Percentiles rank a stretch among this genome's conserved stretches.
phyloP scores from a whole-genome alignment of 2,329 filamentous ascomycete genomes.

The Phialemoniopsis sp. region DNA sequence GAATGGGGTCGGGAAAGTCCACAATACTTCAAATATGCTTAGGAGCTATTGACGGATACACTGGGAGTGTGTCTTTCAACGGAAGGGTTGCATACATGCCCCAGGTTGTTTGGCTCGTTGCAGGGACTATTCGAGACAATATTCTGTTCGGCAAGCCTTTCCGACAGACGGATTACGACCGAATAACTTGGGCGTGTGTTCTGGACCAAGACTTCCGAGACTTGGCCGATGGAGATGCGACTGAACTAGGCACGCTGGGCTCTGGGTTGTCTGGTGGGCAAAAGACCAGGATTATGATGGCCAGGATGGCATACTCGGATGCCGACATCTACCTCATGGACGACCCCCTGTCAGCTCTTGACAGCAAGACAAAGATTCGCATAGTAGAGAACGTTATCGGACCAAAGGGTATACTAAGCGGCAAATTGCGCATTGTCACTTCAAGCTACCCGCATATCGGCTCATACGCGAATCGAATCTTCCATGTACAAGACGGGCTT shows the following conservation, averaged over 20 bases:
- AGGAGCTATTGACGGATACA: too few relatives aligned
- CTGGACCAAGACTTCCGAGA: constrained; percentile 59
- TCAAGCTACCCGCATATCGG: constrained; percentile 64
- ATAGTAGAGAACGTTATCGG: constrained; percentile 63
- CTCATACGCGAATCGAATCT: constrained; percentile 60
- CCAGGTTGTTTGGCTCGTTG: constrained; percentile 65
- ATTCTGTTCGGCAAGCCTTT: constrained; percentile 61
- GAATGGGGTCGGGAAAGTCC: too few relatives aligned
- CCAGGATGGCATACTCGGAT: constrained; percentile 62
- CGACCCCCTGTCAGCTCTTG: constrained; percentile 62
- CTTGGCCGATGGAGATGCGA: constrained; percentile 63
- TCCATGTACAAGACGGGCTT: constrained; percentile 52
- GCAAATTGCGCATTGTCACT: constrained; percentile 60
- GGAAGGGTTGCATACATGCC: constrained; percentile 53
- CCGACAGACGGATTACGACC: constrained; percentile 40
- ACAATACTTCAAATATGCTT: too few relatives aligned
- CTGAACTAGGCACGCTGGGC: constrained; percentile 55
- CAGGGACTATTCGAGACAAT: constrained; percentile 63
- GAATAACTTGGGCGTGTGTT: constrained; percentile 62
- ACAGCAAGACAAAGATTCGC: constrained; percentile 63
- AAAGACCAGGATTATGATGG: constrained; percentile 61
- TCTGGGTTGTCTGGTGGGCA: constrained; percentile 63
- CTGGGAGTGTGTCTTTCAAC: too few relatives aligned
- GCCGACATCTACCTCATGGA: constrained; percentile 64
- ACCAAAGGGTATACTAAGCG: constrained; percentile 50